phyloP scores from a whole-genome alignment of 192 early-diverging fungal genomes.

The Phycomyces blakesleeanus region DNA sequence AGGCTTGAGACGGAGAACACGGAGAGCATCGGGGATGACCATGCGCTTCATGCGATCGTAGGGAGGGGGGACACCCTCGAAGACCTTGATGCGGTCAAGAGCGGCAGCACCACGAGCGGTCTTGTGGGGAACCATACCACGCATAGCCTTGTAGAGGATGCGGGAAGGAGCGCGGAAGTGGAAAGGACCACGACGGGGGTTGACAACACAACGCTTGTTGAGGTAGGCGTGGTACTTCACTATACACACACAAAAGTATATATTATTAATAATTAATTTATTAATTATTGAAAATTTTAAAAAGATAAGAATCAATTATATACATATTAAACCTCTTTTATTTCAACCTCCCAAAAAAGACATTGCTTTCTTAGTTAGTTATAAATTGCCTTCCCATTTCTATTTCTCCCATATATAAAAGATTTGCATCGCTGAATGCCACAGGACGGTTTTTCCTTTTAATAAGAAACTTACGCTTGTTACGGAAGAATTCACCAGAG shows the following conservation, averaged over 20 bases:
- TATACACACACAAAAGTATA: slow-evolving; percentile 36
- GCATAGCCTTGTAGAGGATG: slow-evolving; percentile 95
- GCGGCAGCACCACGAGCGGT: slow-evolving; percentile 96
- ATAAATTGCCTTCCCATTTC: not conserved
- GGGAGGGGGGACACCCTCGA: slow-evolving; percentile 97
- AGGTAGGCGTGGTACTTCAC: slow-evolving; percentile 96
- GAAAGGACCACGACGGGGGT: slow-evolving; percentile 96
- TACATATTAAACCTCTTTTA: not conserved
- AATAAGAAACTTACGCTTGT: slow-evolving; percentile 89
- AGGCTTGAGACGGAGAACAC: slow-evolving; percentile 94
- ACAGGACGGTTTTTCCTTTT: not conserved
- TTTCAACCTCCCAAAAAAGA: not conserved
- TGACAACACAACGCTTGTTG: slow-evolving; percentile 96
- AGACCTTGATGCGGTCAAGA: slow-evolving; percentile 96
- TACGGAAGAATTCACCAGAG: slow-evolving; percentile 97
- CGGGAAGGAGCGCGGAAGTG: slow-evolving; percentile 98
- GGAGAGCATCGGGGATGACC: slow-evolving; percentile 95
- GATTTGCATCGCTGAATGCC: too few species aligned
- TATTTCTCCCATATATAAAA: not conserved
- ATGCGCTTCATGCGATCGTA: slow-evolving; percentile 97
- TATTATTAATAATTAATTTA: slow-evolving; percentile 3
- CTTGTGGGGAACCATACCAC: slow-evolving; percentile 99
- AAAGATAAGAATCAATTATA: too few species aligned
- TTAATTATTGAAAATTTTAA: too few species aligned
- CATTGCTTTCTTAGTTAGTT: not conserved